Conservation (phyloP, 805 yeast species). For the Candida krabiensis region DNA sequence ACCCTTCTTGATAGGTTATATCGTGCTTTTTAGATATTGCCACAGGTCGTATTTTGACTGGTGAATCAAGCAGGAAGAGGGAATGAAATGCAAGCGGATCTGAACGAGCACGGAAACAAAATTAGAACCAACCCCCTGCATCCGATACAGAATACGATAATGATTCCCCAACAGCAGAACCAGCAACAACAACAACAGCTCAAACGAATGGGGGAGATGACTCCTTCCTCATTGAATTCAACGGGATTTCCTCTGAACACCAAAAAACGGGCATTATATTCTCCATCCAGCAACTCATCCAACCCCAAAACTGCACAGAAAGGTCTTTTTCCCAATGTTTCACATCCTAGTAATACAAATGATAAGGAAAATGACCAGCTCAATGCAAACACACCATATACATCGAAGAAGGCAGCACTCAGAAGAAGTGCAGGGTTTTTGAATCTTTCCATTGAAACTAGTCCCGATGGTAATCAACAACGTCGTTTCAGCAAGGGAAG, state of each 20-base stretch:
- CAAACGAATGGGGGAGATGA: slow-evolving; percentile 16
- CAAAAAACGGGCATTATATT: slow-evolving; percentile 28
- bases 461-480: slow-evolving; percentile 16
- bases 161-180: too few species aligned
- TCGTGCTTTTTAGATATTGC: too few species aligned
- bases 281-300: slow-evolving; percentile 25
- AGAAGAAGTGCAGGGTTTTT: slow-evolving; percentile 55
- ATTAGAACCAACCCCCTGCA: slow-evolving; percentile 6
- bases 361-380: slow-evolving; percentile 16
- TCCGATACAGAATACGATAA: slow-evolving; percentile 4
- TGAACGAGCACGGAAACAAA: too few species aligned
- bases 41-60: too few species aligned
- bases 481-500: slow-evolving; percentile 1
- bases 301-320: slow-evolving; percentile 22
- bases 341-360: not conserved
- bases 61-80: too few species aligned
- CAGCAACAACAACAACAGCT: slow-evolving; percentile 9
- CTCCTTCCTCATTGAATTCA: slow-evolving; percentile 24
- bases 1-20: too few species aligned
- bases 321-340: slow-evolving; percentile 3
- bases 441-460: slow-evolving; percentile 47
- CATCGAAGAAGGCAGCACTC: slow-evolving; percentile 32
- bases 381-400: slow-evolving; percentile 8
- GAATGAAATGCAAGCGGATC: too few species aligned
- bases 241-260: slow-evolving; percentile 31